These are phyloP conservation scores for Ochromonas danica DNA, from an alignment of 108 stramenopile species.

Conservation along the genomic window DNA sequence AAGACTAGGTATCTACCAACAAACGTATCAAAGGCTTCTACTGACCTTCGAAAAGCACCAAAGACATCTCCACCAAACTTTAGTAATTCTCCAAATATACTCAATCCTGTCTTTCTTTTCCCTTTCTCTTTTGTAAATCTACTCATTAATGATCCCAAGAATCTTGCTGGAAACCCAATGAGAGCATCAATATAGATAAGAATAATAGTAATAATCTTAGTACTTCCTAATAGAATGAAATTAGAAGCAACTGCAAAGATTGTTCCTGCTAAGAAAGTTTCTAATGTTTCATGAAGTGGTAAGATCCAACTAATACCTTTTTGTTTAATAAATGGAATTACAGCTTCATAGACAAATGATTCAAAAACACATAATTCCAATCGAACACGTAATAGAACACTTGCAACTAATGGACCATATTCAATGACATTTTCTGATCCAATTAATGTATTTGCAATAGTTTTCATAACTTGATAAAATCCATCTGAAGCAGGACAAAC, in stretches of 20 bases:
- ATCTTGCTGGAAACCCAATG: constrained; percentile 64
- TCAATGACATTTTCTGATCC: constrained; percentile 76
- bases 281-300: constrained; percentile 79
- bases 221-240: constrained; percentile 84
- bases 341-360: constrained; percentile 83
- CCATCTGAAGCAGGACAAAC: constrained; percentile 77
- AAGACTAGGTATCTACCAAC: constrained; percentile 78
- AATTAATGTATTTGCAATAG: constrained; percentile 66
- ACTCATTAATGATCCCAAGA: constrained; percentile 70
- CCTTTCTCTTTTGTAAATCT: constrained; percentile 34
- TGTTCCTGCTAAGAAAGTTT: constrained; percentile 80
- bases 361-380: constrained; percentile 87
- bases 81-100: constrained; percentile 66
- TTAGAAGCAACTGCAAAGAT: constrained; percentile 83
- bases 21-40: constrained; percentile 78
- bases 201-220: constrained; percentile 79
- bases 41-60: constrained; percentile 60
- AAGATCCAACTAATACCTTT: constrained; percentile 82
- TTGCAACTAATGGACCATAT: constrained; percentile 83
- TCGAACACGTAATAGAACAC: constrained; percentile 77
- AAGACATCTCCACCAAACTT: constrained; percentile 66
- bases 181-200: constrained; percentile 77
- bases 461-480: constrained; percentile 75
- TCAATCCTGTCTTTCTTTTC: constrained; percentile 37
- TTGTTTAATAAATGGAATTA: constrained; percentile 78